A percentile compares a stretch with the other conserved stretches of the same genome.
phyloP scores from a whole-genome alignment of 2,329 filamentous ascomycete genomes.

The Alternaria atra region DNA sequence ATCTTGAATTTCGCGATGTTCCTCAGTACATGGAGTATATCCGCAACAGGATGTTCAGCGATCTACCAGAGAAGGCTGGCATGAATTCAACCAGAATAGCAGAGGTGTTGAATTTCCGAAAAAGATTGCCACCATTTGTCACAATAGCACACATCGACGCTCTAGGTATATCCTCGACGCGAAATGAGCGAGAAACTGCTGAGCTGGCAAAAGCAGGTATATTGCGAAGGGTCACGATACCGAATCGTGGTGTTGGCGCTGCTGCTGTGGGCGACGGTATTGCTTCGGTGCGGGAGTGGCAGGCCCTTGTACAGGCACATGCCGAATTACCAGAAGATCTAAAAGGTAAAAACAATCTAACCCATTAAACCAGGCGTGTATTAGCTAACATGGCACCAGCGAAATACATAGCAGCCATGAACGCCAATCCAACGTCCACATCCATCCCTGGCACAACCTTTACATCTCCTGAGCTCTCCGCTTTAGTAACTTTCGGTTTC shows the following conservation, averaged over 20 bases:
- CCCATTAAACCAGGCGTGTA: too few species aligned
- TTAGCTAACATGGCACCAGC: constrained; percentile 34
- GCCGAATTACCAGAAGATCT: constrained; percentile 32
- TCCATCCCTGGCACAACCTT: constrained; percentile 56
- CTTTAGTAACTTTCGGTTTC: constrained; percentile 72
- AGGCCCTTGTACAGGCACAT: constrained; percentile 47
- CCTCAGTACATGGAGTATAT: constrained; percentile 71
- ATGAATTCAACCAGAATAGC: constrained; percentile 71
- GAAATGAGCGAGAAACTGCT: constrained; percentile 72
- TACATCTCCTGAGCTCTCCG: constrained; percentile 59
- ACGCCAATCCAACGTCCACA: constrained; percentile 59
- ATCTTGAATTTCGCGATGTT: constrained; percentile 68
- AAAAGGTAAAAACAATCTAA: constrained; percentile 47
- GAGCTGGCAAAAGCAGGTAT: constrained; percentile 66
- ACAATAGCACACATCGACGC: constrained; percentile 73
- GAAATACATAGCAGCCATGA: constrained; percentile 64
- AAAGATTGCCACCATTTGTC: constrained; percentile 68
- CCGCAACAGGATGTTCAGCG: constrained; percentile 69
- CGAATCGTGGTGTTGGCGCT: constrained; percentile 66
- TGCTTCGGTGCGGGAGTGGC: constrained; percentile 63
- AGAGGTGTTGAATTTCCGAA: constrained; percentile 70
- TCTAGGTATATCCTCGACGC: constrained; percentile 68
- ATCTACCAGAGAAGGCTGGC: constrained; percentile 67
- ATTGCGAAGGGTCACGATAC: constrained; percentile 70
- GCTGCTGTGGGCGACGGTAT: constrained; percentile 70